Conservation (phyloP, 2,329 filamentous ascomycete genomes). For the Beauveria sp. region DNA sequence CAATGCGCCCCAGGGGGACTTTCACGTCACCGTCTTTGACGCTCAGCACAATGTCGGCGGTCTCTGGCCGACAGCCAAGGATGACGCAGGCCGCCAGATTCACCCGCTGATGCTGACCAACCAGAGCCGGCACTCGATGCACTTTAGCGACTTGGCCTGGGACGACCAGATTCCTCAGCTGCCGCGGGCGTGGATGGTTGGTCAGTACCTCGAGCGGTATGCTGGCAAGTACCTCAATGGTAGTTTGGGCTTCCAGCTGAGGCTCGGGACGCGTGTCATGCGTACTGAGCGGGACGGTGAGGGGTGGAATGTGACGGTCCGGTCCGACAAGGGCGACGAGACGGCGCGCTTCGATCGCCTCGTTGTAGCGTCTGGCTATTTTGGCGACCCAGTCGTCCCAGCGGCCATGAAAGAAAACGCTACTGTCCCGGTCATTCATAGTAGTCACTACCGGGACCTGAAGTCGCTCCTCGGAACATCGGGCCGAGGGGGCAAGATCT, state of each 20-base stretch:
- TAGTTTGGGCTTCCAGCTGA: slow-evolving; percentile 33
- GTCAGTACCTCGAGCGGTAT: slow-evolving; percentile 63
- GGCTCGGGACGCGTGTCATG: slow-evolving; percentile 41
- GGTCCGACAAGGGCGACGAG: slow-evolving; percentile 28
- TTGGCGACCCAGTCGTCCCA: slow-evolving; percentile 52
- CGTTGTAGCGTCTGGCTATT: slow-evolving; percentile 69
- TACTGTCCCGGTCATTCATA: slow-evolving; percentile 53
- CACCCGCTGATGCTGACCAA: slow-evolving; percentile 66
- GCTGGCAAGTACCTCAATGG: slow-evolving; percentile 45
- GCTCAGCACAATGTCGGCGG: slow-evolving; percentile 59
- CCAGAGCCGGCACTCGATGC: slow-evolving; percentile 68
- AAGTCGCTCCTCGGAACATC: slow-evolving; percentile 35
- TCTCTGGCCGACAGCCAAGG: slow-evolving; percentile 58
- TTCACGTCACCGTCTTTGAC: slow-evolving; percentile 66
- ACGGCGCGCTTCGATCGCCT: slow-evolving; percentile 60
- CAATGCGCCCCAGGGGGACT: slow-evolving; percentile 44
- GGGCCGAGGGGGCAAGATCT: slow-evolving; percentile 48
- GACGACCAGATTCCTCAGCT: slow-evolving; percentile 52
- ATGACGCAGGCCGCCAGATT: slow-evolving; percentile 43
- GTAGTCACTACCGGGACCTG: slow-evolving; percentile 56
- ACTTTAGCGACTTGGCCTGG: slow-evolving; percentile 68
- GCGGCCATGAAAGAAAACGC: slow-evolving; percentile 27
- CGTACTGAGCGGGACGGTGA: slow-evolving; percentile 27
- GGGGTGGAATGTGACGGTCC: slow-evolving; percentile 34
- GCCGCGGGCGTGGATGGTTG: slow-evolving; percentile 70